Percentiles rank a stretch among this genome's conserved stretches.
Evolutionary conservation across 306 rosid species (phyloP).

Genomic region (Cercis canadensis): DNA sequence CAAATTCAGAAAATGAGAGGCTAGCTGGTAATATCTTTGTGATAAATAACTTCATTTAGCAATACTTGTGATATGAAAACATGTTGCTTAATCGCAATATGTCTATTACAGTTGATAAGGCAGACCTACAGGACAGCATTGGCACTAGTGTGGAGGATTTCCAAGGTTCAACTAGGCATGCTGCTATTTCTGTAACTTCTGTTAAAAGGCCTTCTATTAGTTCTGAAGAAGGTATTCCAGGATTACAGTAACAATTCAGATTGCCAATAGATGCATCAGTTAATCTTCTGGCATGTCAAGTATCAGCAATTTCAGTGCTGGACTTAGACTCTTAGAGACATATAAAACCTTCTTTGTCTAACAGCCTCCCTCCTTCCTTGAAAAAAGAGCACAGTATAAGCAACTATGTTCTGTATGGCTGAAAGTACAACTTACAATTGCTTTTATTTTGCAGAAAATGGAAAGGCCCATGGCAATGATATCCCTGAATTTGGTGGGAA

Average conservation of each 20-base stretch:
- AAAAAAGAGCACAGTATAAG: conserved; percentile 4
- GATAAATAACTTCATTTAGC: conserved; percentile 19
- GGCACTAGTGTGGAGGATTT: conserved; percentile 35
- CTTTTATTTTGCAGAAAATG: conserved; percentile 56
- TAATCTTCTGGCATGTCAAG: conserved; percentile 15
- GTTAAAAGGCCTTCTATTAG: conserved; percentile 72
- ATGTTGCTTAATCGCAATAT: conserved; percentile 37
- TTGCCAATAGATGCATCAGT: conserved; percentile 29
- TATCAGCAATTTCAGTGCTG: conserved; percentile 11
- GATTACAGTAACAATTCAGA: conserved; percentile 19
- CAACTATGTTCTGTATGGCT: conserved; percentile 16
- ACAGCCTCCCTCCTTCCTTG: conserved; percentile 13
- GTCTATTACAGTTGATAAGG: conserved; percentile 59
- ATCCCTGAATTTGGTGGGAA: conserved; percentile 44
- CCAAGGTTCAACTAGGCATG: conserved; percentile 44
- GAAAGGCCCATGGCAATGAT: conserved; percentile 36
- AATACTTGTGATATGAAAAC: conserved; percentile 14
- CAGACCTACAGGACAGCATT: conserved; percentile 43
- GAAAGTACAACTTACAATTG: conserved; percentile 24
- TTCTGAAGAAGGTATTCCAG: conserved; percentile 64
- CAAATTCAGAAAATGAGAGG: conserved; percentile 50
- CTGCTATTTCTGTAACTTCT: conserved; percentile 55
- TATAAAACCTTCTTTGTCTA: conserved; percentile 13
- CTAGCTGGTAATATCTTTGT: conserved; percentile 50
- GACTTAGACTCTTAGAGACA: not conserved